A percentile compares a stretch with the other conserved stretches of the same genome.
Evolutionary conservation across 2,329 filamentous ascomycete genomes (phyloP).

Genomic region (Cercospora berteroae): DNA sequence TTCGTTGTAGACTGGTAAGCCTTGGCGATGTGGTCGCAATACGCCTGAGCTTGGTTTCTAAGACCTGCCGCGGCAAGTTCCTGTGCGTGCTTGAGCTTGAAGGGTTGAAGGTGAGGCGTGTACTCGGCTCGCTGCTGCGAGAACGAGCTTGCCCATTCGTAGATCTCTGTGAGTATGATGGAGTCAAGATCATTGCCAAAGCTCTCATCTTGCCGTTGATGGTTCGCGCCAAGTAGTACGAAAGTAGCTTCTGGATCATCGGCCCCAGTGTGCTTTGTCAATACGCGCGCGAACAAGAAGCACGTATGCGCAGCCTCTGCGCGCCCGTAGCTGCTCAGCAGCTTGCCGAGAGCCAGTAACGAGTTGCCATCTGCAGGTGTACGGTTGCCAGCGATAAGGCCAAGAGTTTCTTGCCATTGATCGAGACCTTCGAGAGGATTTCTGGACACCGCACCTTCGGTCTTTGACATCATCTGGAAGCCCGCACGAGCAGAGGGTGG

Average conservation of each 20-base stretch:
- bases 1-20: constrained; percentile 79
- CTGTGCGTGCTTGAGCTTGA: constrained; percentile 87
- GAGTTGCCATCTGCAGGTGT: constrained; percentile 75
- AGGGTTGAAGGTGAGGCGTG: constrained; percentile 80
- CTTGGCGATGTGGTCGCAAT: constrained; percentile 78
- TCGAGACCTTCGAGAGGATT: constrained; percentile 83
- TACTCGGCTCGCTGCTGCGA: constrained; percentile 45
- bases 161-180: constrained; percentile 91
- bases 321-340: constrained; percentile 81
- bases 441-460: constrained; percentile 59
- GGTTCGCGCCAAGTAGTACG: constrained; percentile 81
- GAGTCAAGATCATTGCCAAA: constrained; percentile 79
- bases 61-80: constrained; percentile 80
- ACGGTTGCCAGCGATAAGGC: constrained; percentile 82
- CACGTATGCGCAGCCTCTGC: constrained; percentile 92
- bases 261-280: constrained; percentile 72
- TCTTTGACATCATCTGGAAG: constrained; percentile 83
- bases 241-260: constrained; percentile 79
- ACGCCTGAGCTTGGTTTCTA: constrained; percentile 79
- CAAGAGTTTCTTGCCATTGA: constrained; percentile 89
- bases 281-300: constrained; percentile 76
- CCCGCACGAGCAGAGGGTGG: constrained; percentile 89
- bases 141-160: constrained; percentile 83
- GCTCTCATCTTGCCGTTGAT: constrained; percentile 61
- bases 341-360: constrained; percentile 73